Base-by-base conservation (phyloP, 495 filamentous ascomycete genomes). In the Tuber umbilicatum region DNA sequence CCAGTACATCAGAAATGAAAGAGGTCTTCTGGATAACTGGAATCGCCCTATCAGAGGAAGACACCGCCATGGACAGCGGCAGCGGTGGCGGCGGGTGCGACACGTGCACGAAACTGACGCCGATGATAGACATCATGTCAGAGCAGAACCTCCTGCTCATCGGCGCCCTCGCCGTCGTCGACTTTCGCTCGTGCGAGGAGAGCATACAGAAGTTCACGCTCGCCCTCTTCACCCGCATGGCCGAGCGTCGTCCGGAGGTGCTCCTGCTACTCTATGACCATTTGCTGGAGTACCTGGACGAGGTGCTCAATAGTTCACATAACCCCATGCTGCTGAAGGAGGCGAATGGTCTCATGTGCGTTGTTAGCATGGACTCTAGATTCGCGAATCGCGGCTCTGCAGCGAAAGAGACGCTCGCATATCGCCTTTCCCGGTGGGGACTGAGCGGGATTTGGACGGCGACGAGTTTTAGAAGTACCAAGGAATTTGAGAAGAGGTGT, bases 401-500 rank as follows among this genome's bases (percentile, higher is more conserved):
- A 21, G 71, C 75, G 41, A 82, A 79, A 42, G 81, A 82, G 41
- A 23, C 68, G n/a, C 73, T 82, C 42, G 77, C 81, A 23, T 60
- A 35, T 31, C 39, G 71, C 2, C 71, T 82, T 23, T 68, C 80
- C 21, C 71, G 72, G 40, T 80, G 75, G 74, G 81, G 81, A 1
- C 71, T 82, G 21, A 71, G 79, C 50, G 81, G 81, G 23, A 79
- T 82, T 71, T 82, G 81, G 81, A 73, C 77, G 31, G 76, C 81
- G 19, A 81, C 81, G 17, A 82, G 73, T 38, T 82, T 82, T 50
- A 82, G 79, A 38, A 75, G 72, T 14, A 81, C 80, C 5, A 79
- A 76, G 60, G 78, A 79, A 37, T 71, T 77, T 37, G 78, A 84
- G 73, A 83, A 81, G 73, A 79, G 76, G 70, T 81, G 82, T 72